Percentiles rank a stretch among this genome's conserved stretches.
Conservation (phyloP, 2,329 filamentous ascomycete species). For the Penicillium sp. region DNA sequence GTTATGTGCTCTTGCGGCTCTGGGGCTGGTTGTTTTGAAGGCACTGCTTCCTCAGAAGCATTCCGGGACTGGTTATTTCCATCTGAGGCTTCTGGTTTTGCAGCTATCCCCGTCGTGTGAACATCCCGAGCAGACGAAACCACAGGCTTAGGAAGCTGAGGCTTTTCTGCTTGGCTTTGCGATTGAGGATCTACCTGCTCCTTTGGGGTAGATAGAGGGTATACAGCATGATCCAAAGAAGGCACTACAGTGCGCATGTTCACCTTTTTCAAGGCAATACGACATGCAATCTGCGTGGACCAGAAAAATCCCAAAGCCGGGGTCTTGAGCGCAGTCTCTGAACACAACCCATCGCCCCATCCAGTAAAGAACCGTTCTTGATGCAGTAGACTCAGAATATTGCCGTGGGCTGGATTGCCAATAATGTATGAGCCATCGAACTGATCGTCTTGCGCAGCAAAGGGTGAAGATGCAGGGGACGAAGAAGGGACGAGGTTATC, state of each 20-base stretch:
- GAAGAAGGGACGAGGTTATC: conserved; percentile 22
- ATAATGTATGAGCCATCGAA: conserved; percentile 37
- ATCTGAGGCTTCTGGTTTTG: not conserved
- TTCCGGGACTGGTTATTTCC: not conserved
- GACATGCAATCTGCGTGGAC: conserved; percentile 80
- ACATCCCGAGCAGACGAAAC: conserved; percentile 5
- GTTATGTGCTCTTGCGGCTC: conserved; percentile 30
- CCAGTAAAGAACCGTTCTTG: conserved; percentile 94
- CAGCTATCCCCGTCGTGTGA: not conserved
- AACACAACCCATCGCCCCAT: conserved; percentile 67
- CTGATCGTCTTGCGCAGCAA: conserved; percentile 23
- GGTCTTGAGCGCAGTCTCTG: conserved; percentile 55
- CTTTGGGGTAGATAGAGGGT: conserved; percentile 4
- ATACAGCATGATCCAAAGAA: conserved; percentile 1
- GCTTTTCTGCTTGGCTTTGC: not conserved
- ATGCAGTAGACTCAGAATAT: conserved; percentile 70
- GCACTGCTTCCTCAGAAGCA: conserved; percentile 32
- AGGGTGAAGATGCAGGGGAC: conserved; percentile 29
- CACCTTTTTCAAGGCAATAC: conserved; percentile 73
- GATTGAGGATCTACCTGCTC: conserved; percentile 3
- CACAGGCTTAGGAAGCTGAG: not conserved
- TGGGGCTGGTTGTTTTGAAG: not conserved
- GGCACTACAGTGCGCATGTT: conserved; percentile 45
- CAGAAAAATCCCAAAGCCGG: conserved; percentile 83
- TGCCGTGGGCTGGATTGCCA: conserved; percentile 35